A percentile compares a stretch with the other conserved stretches of the same genome.
phyloP scores from a whole-genome alignment of 352 stramenopile genomes.

The Phytopythium cucurbitacearum region DNA sequence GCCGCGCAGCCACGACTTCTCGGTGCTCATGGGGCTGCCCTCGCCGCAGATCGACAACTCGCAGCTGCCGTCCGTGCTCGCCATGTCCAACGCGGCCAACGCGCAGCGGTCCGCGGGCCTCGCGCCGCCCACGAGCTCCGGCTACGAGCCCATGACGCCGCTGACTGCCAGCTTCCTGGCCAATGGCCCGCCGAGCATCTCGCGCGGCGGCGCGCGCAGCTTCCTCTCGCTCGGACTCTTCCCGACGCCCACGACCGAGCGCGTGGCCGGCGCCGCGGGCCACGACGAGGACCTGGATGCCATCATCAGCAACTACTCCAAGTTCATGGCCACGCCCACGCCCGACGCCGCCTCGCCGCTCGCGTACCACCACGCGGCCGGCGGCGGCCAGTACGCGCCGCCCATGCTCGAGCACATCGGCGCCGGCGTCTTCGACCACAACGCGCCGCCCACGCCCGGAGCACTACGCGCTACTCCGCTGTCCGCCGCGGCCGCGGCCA shows the following conservation, averaged over 20 bases:
- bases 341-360: constrained; percentile 31
- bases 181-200: constrained; percentile 48
- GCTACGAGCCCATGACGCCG: constrained; percentile 26
- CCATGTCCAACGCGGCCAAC: constrained; percentile 52
- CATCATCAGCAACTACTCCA: constrained; percentile 74
- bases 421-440: constrained; percentile 57
- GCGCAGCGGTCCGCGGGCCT: constrained; percentile 14
- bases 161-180: constrained; percentile 34
- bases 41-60: constrained; percentile 74
- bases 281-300: constrained; percentile 45
- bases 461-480: constrained; percentile 18
- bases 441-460: constrained; percentile 14
- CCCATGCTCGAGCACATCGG: constrained; percentile 60
- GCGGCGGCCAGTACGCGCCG: constrained; percentile 33
- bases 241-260: constrained; percentile 32
- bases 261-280: constrained; percentile 17
- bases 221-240: constrained; percentile 60
- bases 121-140: constrained; percentile 1
- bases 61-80: constrained; percentile 62
- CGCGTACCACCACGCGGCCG: constrained; percentile 37
- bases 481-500: constrained; percentile 13
- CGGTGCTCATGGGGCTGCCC: constrained; percentile 56
- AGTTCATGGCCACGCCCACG: constrained; percentile 54
- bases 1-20: constrained; percentile 65
- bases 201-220: constrained; percentile 31